Percentiles rank a stretch among this genome's conserved stretches.
phyloP scores from a whole-genome alignment of 441 rosid species.

The Metrosideros polymorpha region DNA sequence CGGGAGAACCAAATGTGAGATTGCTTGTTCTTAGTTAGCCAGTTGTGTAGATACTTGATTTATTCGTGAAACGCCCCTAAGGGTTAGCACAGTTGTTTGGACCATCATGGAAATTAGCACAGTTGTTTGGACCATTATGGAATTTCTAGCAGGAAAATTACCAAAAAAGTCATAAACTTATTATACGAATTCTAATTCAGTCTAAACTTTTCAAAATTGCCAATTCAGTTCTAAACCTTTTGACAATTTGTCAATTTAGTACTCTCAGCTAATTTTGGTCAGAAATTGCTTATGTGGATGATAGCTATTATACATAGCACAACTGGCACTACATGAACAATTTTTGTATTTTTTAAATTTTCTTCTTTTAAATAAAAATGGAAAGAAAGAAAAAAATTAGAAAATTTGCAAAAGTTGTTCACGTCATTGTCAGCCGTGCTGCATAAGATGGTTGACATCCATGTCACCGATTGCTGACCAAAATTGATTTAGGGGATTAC shows the following conservation, averaged over 20 bases:
- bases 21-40: not conserved
- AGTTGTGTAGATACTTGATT: not conserved
- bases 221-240: not conserved
- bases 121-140: too few species aligned
- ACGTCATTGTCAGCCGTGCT: accelerated
- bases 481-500: too few species aligned
- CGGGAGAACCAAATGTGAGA: not conserved
- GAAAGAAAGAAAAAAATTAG: not conserved
- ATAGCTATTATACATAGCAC: not conserved
- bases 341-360: not conserved
- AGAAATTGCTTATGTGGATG: not conserved
- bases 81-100: not conserved
- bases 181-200: not conserved
- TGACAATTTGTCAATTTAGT: not conserved
- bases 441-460: accelerated
- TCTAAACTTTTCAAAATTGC: not conserved
- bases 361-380: not conserved
- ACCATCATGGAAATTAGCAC: too few species aligned
- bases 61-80: not conserved
- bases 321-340: accelerated
- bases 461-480: accelerated
- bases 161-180: not conserved
- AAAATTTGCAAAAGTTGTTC: not conserved
- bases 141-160: not conserved
- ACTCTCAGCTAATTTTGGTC: not conserved